phyloP scores from a whole-genome alignment of 495 filamentous ascomycete species.

The Aspergillus conjunctus region DNA sequence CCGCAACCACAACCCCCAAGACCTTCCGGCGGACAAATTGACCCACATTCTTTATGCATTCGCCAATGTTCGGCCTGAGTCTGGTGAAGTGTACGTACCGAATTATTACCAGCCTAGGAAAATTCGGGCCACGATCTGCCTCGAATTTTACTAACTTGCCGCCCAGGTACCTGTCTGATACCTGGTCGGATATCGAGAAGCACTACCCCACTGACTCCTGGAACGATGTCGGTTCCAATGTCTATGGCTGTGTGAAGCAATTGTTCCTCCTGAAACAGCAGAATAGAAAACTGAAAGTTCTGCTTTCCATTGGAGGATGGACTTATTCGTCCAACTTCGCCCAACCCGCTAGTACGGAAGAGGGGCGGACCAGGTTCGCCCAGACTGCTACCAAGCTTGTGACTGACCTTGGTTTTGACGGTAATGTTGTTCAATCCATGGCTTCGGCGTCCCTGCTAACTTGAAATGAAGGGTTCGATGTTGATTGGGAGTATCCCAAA shows the following conservation, averaged over 20 bases:
- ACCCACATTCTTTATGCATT: slow-evolving; percentile 94
- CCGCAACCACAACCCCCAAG: slow-evolving; percentile 80
- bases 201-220: slow-evolving; percentile 63
- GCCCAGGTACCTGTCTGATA: slow-evolving; percentile 69
- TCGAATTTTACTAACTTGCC: background rate
- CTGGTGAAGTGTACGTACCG: slow-evolving; percentile 68
- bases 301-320: slow-evolving; percentile 96
- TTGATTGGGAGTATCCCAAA: slow-evolving; percentile 65
- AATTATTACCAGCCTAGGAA: background rate
- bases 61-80: slow-evolving; percentile 74
- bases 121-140: background rate
- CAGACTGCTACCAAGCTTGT: slow-evolving; percentile 66
- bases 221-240: slow-evolving; percentile 49
- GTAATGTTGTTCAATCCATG: slow-evolving; percentile 24
- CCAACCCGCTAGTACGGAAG: slow-evolving; percentile 58
- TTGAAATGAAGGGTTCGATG: slow-evolving; percentile 49
- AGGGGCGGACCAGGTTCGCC: slow-evolving; percentile 76
- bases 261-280: slow-evolving; percentile 86
- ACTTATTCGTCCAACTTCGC: slow-evolving; percentile 90
- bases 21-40: slow-evolving; percentile 82
- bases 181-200: slow-evolving; percentile 85
- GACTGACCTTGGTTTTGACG: slow-evolving; percentile 67
- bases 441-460: slow-evolving; percentile 15
- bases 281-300: slow-evolving; percentile 85
- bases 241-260: slow-evolving; percentile 79